phyloP scores from a whole-genome alignment of 208 protist species.

The Acanthamoeba sp. region DNA sequence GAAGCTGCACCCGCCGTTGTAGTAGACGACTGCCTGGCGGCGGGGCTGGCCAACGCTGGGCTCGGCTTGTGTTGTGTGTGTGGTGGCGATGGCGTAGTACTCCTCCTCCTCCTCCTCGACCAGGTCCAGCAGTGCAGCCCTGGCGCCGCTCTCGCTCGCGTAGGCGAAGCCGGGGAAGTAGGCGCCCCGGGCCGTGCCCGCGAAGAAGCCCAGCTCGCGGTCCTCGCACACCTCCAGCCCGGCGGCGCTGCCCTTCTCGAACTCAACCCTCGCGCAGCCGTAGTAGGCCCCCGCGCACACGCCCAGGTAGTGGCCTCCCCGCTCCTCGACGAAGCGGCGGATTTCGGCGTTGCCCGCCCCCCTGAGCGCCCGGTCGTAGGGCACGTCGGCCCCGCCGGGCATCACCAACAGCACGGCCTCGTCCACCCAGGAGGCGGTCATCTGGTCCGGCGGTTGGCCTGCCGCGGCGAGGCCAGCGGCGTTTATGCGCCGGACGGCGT shows the following conservation, averaged over 20 bases:
- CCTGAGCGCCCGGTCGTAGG: not conserved
- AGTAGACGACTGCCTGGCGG: not conserved
- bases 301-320: not conserved
- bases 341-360: not conserved
- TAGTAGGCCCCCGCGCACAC: not conserved
- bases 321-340: not conserved
- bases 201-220: slow-evolving; percentile 1
- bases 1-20: not conserved
- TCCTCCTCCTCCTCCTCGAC: too few relatives aligned
- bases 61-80: too few relatives aligned
- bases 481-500: not conserved
- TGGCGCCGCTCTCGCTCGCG: not conserved
- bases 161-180: not conserved
- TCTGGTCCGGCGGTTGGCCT: not conserved
- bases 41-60: too few relatives aligned
- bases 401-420: not conserved
- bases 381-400: not conserved
- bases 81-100: too few relatives aligned
- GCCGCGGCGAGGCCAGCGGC: too few relatives aligned
- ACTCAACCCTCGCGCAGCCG: not conserved
- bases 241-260: not conserved
- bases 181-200: not conserved
- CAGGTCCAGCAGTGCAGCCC: not conserved
- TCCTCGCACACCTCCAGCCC: not conserved
- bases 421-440: not conserved